Conservation (phyloP, 1,284 basidiomycete species). For the Pyrrhoderma noxium region DNA sequence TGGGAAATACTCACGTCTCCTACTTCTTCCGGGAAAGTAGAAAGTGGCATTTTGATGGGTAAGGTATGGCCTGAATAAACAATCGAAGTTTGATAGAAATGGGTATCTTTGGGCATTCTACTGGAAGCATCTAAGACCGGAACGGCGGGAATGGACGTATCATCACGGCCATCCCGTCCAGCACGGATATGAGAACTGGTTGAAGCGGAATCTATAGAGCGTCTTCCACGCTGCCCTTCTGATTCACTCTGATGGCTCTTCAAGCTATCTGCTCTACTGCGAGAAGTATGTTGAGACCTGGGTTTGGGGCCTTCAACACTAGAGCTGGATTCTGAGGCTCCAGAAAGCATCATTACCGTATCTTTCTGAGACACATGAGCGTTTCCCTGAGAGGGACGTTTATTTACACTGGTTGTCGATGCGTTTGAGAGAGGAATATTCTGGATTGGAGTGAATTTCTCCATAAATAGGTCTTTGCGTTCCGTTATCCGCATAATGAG, state of each 20-base stretch:
- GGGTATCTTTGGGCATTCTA: constrained; percentile 75
- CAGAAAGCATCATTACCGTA: constrained; percentile 8
- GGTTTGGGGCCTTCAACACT: constrained; percentile 59
- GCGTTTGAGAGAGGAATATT: constrained; percentile 19
- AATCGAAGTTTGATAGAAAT: constrained; percentile 84
- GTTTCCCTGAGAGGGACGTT: constrained; percentile 10
- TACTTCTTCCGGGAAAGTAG: constrained; percentile 87
- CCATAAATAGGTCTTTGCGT: constrained; percentile 85
- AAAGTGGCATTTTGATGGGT: constrained; percentile 82
- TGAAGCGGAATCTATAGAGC: constrained; percentile 66
- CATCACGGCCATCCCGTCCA: constrained; percentile 19
- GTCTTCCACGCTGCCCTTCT: constrained; percentile 47
- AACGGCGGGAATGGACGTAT: constrained; percentile 20
- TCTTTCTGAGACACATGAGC: constrained; percentile 3
- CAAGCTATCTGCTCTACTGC: constrained; percentile 28
- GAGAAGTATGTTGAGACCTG: constrained; percentile 2
- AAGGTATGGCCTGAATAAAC: constrained; percentile 72
- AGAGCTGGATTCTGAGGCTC: constrained; percentile 47
- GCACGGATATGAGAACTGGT: constrained; percentile 45
- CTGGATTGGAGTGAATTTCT: constrained; percentile 48
- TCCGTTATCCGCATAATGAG: constrained; percentile 86
- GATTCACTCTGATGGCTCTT: constrained; percentile 24
- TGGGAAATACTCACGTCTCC: constrained; percentile 67
- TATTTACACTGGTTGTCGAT: constrained; percentile 16
- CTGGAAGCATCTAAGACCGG: constrained; percentile 32